Evolutionary conservation across 805 yeast species (phyloP), one percentile per base, ranked within the genome.

Genomic region (Starmerella sirachaensis): DNA sequence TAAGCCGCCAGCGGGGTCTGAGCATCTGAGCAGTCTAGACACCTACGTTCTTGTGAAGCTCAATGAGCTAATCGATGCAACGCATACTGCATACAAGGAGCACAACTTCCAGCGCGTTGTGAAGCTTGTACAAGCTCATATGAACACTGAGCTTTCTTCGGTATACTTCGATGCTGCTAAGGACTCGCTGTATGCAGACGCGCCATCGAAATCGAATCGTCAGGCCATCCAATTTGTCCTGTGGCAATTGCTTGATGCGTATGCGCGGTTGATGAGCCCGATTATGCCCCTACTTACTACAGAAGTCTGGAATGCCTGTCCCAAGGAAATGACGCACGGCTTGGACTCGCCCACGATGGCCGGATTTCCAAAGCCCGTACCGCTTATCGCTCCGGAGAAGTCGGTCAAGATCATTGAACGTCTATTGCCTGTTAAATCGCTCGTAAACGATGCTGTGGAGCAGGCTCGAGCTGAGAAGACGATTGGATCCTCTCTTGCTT

Each of bases 161-260:
- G 63, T 78, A 21, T 91, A 88, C 58, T 85, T 91, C 58, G 94
- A 84, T 52, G 68, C 82, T 20, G 72, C 79, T 27, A 91, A 91
- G 53, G 97, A 91, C 53, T 64, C 79, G 33, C 64, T 91, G 13
- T 91, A 91, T 56, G 79, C 94, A 0, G 91, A 81, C 43, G 45
- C 57, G 0, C 35, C 50, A 1, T 56, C 59, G 20, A 70, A 78
- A 0, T 29, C 53, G 2, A 63, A 69, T 13, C 68, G 94, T 40
- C 62, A 70, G 37, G 62, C 75, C 2, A 68, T 71, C 6, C 88
- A 80, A 56, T 75, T 80, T 3, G 88, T 79, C 0, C 62, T 91
- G 35, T 40, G 50, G 13, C 47, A 62, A 31, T 63, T 82, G 11
- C 60, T 84, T 13, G 64, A 63, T 29, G 66, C 74, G 0, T 80